Evolutionary conservation across 169 alveolate species (phyloP), one percentile per base, ranked within the genome.

Genomic region (Eimeria acervulina): DNA sequence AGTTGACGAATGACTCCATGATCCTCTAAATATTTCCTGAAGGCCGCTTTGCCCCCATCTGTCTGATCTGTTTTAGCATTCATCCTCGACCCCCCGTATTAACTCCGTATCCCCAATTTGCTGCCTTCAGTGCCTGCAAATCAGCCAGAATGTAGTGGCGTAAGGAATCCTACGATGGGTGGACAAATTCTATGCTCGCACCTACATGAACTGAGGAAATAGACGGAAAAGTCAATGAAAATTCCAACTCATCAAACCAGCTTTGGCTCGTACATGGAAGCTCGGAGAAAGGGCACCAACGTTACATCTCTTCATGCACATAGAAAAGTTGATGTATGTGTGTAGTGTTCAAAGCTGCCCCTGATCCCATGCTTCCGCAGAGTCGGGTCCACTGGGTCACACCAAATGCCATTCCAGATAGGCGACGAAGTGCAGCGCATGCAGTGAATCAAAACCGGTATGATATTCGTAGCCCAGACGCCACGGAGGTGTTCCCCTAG

Each of bases 41-140:
- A 98, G 95, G 98, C 99, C 76, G 98, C 99, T 95, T 98, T 98
- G 95, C 97, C 97, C 33, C 97, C 95, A 83, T 98, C 99, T n/a
- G 51, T 47, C 6, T 74, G 63, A 4, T 94, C 95, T 42, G 76
- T 59, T 55, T 83, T 83, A 55, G 70, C 63, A 72, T 4, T 63
- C 94, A 87, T 83, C 76, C 28, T 83, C 52, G 42, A 31, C 31
- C 31, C 15, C 42, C 42, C 87, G 42, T 23, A 36, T 42, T 40
- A 40, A 42, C 28, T 78, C 28, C 40, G 63, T n/a, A 23, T 10
- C 28, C 36, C 10, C 42, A 23, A 44, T 13, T 40, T 47, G 59
- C 63, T 23, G 61, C 40, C 63, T 47, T 31, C 68, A 1, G 66
- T 42, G 59, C 63, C 66, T 47, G 88, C n/a, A 17, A 31, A 66